Percentiles rank a stretch among this genome's conserved stretches.
Evolutionary conservation across 495 filamentous ascomycete genomes (phyloP).

Genomic region (Penicillium soppii): DNA sequence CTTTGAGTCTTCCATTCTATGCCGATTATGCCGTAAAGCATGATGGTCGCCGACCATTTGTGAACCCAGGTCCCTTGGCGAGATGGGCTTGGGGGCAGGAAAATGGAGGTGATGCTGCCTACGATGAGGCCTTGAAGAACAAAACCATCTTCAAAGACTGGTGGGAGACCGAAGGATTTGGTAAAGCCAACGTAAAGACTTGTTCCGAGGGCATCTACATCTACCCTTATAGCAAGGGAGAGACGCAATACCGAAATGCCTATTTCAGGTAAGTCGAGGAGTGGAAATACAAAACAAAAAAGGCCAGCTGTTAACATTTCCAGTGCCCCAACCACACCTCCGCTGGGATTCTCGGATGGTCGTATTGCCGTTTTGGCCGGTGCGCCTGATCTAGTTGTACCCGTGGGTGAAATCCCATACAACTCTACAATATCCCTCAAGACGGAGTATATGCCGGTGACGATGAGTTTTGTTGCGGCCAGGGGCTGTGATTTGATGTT

Average conservation of each 20-base stretch:
- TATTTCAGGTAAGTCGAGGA: slow-evolving; percentile 13
- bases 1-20: slow-evolving; percentile 51
- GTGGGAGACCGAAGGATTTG: slow-evolving; percentile 49
- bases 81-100: slow-evolving; percentile 57
- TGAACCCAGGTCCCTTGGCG: slow-evolving; percentile 53
- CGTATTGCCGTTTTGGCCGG: slow-evolving; percentile 49
- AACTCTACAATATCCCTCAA: slow-evolving; percentile 52
- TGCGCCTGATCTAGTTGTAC: slow-evolving; percentile 56
- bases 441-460: slow-evolving; percentile 58
- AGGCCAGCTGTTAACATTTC: not conserved
- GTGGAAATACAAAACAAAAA: rapidly evolving
- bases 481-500: slow-evolving; percentile 64
- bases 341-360: slow-evolving; percentile 41
- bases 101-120: slow-evolving; percentile 34
- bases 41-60: slow-evolving; percentile 49
- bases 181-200: slow-evolving; percentile 31
- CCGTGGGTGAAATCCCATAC: slow-evolving; percentile 54
- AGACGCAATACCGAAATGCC: slow-evolving; percentile 34
- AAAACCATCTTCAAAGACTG: slow-evolving; percentile 53
- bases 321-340: slow-evolving; percentile 24
- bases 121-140: slow-evolving; percentile 38
- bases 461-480: slow-evolving; percentile 57
- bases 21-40: slow-evolving; percentile 49
- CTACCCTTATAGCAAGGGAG: slow-evolving; percentile 25
- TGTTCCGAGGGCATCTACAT: slow-evolving; percentile 44